Conservation (phyloP, 2,329 filamentous ascomycete species). For the Pseudogymnoascus sp. region DNA sequence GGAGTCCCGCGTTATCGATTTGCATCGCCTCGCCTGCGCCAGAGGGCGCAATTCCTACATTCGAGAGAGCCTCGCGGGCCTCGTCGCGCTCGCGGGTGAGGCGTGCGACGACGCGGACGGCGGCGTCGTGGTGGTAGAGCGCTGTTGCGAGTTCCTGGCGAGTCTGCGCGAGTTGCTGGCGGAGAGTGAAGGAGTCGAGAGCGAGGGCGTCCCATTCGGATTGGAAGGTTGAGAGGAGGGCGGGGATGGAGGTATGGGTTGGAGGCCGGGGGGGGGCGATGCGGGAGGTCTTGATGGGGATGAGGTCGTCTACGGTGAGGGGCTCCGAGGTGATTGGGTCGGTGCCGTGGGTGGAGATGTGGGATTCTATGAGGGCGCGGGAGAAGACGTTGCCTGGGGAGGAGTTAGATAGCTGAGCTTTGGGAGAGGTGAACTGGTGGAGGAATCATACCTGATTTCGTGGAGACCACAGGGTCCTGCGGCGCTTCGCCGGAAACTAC, state of each 20-base stretch:
- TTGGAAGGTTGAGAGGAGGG: constrained; percentile 88
- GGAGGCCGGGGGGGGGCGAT: constrained; percentile 75
- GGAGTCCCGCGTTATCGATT: constrained; percentile 72
- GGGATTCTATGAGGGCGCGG: constrained; percentile 89
- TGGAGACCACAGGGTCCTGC: constrained; percentile 87
- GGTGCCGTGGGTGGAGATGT: constrained; percentile 86
- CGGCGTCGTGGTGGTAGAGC: constrained; percentile 94
- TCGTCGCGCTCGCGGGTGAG: constrained; percentile 89
- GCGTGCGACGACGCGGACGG: constrained; percentile 88
- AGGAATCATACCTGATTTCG: constrained; percentile 75
- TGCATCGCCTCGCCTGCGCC: constrained; percentile 81
- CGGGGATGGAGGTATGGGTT: constrained; percentile 90
- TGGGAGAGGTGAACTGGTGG: constrained; percentile 15
- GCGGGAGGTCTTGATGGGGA: constrained; percentile 77
- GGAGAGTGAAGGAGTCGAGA: constrained; percentile 83
- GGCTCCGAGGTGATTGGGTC: constrained; percentile 87
- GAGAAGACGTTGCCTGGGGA: constrained; percentile 77
- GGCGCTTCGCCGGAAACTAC: constrained; percentile 93
- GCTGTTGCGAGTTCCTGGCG: constrained; percentile 89
- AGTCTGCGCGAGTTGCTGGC: constrained; percentile 82
- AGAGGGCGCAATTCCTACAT: constrained; percentile 64
- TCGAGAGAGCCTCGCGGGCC: constrained; percentile 79
- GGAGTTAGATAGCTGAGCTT: constrained; percentile 18
- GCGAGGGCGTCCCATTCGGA: constrained; percentile 97
- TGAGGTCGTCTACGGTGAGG: constrained; percentile 73